A percentile compares a stretch with the other conserved stretches of the same genome.
These are phyloP conservation scores for Ascochyta clinopodiicola DNA, from an alignment of 2,329 filamentous ascomycete genomes.

Conservation along the genomic window DNA sequence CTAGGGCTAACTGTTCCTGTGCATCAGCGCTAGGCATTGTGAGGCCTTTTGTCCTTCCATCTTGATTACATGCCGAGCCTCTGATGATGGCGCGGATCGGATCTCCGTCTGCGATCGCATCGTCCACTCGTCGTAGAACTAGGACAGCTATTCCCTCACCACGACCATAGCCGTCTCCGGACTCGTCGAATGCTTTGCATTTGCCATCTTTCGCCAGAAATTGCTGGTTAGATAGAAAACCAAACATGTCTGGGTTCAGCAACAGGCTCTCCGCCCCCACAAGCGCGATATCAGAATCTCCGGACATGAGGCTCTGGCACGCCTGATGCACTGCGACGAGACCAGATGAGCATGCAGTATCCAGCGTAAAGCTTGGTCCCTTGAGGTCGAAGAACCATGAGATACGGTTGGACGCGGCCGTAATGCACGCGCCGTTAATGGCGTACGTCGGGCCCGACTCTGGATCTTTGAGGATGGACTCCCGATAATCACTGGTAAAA, in stretches of 20 bases:
- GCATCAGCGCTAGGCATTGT: conserved; percentile 52
- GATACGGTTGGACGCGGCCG: conserved; percentile 18
- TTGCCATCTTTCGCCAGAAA: background rate
- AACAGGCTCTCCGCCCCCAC: too few species aligned
- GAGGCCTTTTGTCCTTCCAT: conserved; percentile 27
- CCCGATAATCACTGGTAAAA: conserved; percentile 21
- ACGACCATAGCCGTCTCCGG: conserved; percentile 68
- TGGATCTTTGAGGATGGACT: background rate
- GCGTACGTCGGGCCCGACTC: conserved; percentile 1
- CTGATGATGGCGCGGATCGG: conserved; percentile 39
- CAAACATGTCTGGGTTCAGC: too few species aligned
- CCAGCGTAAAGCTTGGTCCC: conserved; percentile 24
- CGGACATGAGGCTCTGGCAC: background rate
- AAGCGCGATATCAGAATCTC: too few species aligned
- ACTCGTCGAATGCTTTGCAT: conserved; percentile 51
- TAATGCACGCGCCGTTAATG: conserved; percentile 2
- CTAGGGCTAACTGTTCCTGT: conserved; percentile 40
- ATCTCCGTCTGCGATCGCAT: conserved; percentile 32
- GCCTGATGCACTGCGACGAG: conserved; percentile 17
- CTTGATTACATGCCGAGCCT: conserved; percentile 29
- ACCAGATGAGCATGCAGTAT: conserved; percentile 32
- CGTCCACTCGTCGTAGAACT: conserved; percentile 36
- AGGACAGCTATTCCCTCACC: conserved; percentile 62
- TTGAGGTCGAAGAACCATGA: conserved; percentile 23
- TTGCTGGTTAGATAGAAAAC: too few species aligned